Base-by-base conservation (phyloP, 768 basidiomycete species). In the Amanita exitialis region DNA sequence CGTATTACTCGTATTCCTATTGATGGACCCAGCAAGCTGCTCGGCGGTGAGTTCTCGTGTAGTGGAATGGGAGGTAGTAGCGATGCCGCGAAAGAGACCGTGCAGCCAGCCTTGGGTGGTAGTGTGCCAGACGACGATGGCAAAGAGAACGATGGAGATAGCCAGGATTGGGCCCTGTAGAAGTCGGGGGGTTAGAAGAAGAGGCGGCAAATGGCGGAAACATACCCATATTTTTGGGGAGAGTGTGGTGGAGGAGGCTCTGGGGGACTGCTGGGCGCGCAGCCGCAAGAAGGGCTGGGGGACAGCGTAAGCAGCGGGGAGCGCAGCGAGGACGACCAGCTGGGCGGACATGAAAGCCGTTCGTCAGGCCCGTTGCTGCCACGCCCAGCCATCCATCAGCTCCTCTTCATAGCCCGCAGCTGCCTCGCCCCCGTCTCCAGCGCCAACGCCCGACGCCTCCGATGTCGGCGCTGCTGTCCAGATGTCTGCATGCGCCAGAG, bases 21-120 rank as follows among this genome's bases (percentile, higher is more conserved):
- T 69, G 55, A 69, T 70, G 15, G 65, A 67, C 0, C 78, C 79
- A 9, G 76, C 76, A 12, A 82, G 71, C 61, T 81, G 77, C 53
- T 76, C 77, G 1, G 81, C 80, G 0, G 79, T 81, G 18, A 80
- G 58, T 56, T 76, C 71, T n/a, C 66, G 34, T 9, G 37, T 9
- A 37, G 23, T 28, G 15, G 21, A 38, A 21, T 28, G 16, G 25
- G 36, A 30, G 10, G 9, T 30, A 30, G 21, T 35, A 10, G 51
- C 10, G 7, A 27, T 6, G 34, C 42, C 7, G 21, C 34, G 30
- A n/a, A 36, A 21, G 10, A 51, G 6, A 9, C 30, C 20, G 1
- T 6, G 25, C 10, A 51, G 7, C 15, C 15, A 28, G 15, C 28
- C 28, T n/a, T 27, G 43, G 6, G 12, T 28, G 6, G 27, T 28